Evolutionary conservation across 108 stramenopile genomes (phyloP), one percentile per base, ranked within the genome.

Genomic region (Skeletonema potamos): DNA sequence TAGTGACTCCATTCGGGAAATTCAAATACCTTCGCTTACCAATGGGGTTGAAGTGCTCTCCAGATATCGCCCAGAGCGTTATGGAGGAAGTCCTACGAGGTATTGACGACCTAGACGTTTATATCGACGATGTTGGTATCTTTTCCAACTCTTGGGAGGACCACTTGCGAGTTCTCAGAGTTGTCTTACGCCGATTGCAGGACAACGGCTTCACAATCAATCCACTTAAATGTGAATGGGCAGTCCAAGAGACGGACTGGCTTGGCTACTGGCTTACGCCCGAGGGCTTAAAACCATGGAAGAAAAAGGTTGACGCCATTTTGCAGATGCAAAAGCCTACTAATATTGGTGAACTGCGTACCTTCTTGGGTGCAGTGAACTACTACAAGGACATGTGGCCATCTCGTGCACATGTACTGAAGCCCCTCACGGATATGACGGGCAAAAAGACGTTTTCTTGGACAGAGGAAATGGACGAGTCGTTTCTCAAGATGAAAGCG

Each of bases 261-360:
- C 81, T 88, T 2, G 85, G 87, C 0, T 82, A 85, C 58, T 85
- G 84, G 82, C 34, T 88, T 12, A 86, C 85, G 10, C 83, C 84
- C 13, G 58, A 28, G 12, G 75, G 82, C 13, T 10, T 85, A 3
- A 83, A 82, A 37, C 82, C 84, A 0, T 85, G 82, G 77, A 39
- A 66, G 12, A 85, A 88, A 54, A 84, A 81, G 36, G 54, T 83
- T 57, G 44, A 84, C 39, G 79, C 81, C 4, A 66, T 86, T 2
- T 33, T 77, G 7, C 44, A 62, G 10, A 59, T 85, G 66, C 18
- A 73, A 39, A 37, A 33, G 11, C 82, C 79, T 6, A 37, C 20
- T 10, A 72, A 44, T 9, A 15, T 70, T 15, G 65, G 41, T 44
- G 56, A 83, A 34, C 20, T 85, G 5, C 71, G 82, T 6, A 63